Evolutionary conservation across 345 rosid genomes (phyloP).

Genomic region (Streptanthus diversifolius): DNA sequence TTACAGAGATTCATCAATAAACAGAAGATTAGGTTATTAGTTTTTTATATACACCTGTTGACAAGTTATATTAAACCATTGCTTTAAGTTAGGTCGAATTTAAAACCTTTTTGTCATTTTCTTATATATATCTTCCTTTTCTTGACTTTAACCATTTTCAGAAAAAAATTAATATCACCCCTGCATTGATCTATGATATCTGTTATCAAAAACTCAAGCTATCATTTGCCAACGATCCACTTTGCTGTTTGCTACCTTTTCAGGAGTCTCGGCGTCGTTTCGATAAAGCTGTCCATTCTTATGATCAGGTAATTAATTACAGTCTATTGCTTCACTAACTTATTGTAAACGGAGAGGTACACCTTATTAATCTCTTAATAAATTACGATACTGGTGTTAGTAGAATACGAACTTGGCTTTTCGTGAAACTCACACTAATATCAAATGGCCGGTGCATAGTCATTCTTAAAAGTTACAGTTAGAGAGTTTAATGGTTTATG

Average conservation of each 20-base stretch:
- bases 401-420: not conserved
- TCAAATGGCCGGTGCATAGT: not conserved
- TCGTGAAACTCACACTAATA: not conserved
- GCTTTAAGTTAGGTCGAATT: not conserved
- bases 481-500: not conserved
- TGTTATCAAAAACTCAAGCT: not conserved
- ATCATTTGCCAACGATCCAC: not conserved
- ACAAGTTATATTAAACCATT: not conserved
- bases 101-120: not conserved
- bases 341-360: not conserved
- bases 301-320: constrained; percentile 66
- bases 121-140: not conserved
- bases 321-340: constrained; percentile 1
- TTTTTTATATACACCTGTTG: not conserved
- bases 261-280: constrained; percentile 76
- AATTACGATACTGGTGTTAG: not conserved
- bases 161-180: not conserved
- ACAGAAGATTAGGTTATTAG: not conserved
- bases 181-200: not conserved
- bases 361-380: not conserved
- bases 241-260: constrained; percentile 13
- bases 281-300: constrained; percentile 54
- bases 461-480: not conserved
- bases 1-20: not conserved
- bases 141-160: not conserved